phyloP scores from a whole-genome alignment of 225 moss, liverwort and hornwort species.

The Anthoceros angustus region DNA sequence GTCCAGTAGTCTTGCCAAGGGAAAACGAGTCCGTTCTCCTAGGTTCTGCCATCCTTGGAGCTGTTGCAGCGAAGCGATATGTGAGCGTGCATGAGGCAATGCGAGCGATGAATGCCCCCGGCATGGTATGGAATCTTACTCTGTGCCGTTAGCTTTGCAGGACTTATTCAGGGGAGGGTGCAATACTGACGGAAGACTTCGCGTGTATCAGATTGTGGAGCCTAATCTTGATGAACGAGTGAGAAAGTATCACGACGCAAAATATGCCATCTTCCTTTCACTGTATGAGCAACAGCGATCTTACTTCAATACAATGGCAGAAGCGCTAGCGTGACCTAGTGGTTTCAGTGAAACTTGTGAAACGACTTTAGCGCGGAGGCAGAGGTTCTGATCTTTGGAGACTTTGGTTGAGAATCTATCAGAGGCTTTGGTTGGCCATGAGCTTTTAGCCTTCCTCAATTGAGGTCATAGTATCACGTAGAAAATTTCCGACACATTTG shows the following conservation, averaged over 20 bases:
- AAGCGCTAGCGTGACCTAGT: slow-evolving; percentile 22
- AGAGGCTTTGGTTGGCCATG: too few relatives aligned
- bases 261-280: slow-evolving; percentile 69
- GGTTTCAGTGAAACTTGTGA: background rate
- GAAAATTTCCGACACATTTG: too few relatives aligned
- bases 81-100: slow-evolving; percentile 61
- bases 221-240: slow-evolving; percentile 47
- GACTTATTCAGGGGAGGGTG: background rate
- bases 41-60: slow-evolving; percentile 75
- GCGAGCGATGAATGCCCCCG: slow-evolving; percentile 77
- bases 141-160: background rate
- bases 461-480: too few relatives aligned
- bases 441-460: too few relatives aligned
- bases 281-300: slow-evolving; percentile 63
- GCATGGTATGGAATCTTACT: slow-evolving; percentile 35
- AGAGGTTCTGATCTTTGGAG: too few relatives aligned
- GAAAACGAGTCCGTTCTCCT: slow-evolving; percentile 85
- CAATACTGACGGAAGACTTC: too few relatives aligned
- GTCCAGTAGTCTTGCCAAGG: slow-evolving; percentile 68
- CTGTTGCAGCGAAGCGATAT: slow-evolving; percentile 84
- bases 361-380: background rate
- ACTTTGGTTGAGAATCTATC: too few relatives aligned
- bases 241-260: slow-evolving; percentile 85
- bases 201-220: slow-evolving; percentile 46
- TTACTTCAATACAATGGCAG: slow-evolving; percentile 39